Conservation (phyloP, 306 rosid species). For the Citrullus colocynthis region DNA sequence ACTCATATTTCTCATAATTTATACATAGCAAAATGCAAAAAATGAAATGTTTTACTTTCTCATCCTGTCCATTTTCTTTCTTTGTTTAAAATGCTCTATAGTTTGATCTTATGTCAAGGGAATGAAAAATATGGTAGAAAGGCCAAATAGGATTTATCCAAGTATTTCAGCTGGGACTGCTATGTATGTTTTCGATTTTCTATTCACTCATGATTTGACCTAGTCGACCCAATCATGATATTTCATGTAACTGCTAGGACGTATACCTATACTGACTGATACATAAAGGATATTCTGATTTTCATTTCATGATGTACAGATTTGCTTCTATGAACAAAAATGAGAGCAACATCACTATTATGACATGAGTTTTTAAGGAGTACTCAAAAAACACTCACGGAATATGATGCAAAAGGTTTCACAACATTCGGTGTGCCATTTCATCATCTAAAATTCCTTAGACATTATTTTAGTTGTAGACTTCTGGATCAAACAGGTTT, state of each 20-base stretch:
- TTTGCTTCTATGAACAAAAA: not conserved
- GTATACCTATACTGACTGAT: too few species aligned
- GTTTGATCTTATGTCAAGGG: not conserved
- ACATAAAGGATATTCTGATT: too few species aligned
- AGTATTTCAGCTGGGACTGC: too few species aligned
- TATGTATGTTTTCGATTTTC: too few species aligned
- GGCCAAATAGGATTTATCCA: not conserved
- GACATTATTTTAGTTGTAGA: not conserved
- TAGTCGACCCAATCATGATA: too few species aligned
- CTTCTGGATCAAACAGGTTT: not conserved
- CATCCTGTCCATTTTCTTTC: not conserved
- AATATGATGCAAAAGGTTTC: not conserved
- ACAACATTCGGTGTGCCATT: not conserved
- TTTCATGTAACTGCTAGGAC: too few species aligned
- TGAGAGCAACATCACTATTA: not conserved
- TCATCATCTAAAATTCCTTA: not conserved
- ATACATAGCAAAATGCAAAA: not conserved
- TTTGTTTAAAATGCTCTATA: not conserved
- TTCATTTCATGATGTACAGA: not conserved
- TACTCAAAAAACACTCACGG: not conserved
- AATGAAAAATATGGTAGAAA: not conserved
- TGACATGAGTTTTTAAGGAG: not conserved
- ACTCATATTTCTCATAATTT: not conserved
- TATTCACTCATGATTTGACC: too few species aligned
- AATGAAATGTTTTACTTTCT: not conserved